phyloP scores from a whole-genome alignment of 345 rosid species.

The Syzygium grande region DNA sequence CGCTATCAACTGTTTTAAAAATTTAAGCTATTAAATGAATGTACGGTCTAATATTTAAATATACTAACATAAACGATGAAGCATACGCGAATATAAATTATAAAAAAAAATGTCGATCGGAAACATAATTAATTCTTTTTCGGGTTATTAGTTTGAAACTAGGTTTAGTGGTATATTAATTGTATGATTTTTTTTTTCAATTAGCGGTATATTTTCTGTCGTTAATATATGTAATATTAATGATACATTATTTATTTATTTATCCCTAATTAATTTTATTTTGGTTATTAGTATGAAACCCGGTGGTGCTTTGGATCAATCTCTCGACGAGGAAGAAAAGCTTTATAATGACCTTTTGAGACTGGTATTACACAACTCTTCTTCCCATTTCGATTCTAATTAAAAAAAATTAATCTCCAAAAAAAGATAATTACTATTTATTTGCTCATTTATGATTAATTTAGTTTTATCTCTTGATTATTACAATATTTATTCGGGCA shows the following conservation, averaged over 20 bases:
- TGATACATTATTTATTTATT: not conserved
- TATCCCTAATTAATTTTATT: not conserved
- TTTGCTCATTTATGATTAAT: not conserved
- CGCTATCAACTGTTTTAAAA: too few relatives aligned
- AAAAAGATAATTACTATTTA: not conserved
- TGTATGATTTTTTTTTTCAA: not conserved
- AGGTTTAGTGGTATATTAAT: too few relatives aligned
- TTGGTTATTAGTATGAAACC: conserved; percentile 24
- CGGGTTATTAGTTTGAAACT: too few relatives aligned
- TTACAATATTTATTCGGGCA: conserved; percentile 14
- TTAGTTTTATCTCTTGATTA: not conserved
- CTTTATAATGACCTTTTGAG: conserved; percentile 71
- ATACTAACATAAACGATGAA: not conserved
- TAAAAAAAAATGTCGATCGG: too few relatives aligned
- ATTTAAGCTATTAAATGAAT: too few relatives aligned
- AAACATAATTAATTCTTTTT: too few relatives aligned
- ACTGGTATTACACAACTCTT: conserved; percentile 36
- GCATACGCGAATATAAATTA: not conserved
- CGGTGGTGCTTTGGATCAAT: conserved; percentile 63
- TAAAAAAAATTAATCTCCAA: not conserved
- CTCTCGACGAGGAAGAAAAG: conserved; percentile 69
- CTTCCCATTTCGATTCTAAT: not conserved
- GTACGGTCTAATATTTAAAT: too few relatives aligned
- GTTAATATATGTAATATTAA: not conserved
- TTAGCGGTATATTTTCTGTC: not conserved